Evolutionary conservation across 192 early-diverging fungal species (phyloP).

Genomic region (Ambispora gerdemannii): DNA sequence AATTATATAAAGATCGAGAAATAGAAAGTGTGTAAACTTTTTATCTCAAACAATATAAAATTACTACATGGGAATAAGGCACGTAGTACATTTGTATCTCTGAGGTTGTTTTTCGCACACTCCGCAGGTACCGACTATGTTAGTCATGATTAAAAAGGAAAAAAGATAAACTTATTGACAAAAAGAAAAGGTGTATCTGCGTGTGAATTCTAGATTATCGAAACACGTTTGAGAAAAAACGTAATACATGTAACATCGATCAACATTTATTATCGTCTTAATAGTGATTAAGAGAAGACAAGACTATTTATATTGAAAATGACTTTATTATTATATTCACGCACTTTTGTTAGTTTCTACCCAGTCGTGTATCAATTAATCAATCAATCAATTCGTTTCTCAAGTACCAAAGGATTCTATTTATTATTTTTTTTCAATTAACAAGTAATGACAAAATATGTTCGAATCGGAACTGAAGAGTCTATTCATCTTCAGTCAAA

Average conservation of each 20-base stretch:
- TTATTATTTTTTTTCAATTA: too few species aligned
- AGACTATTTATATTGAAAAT: too few species aligned
- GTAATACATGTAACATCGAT: too few species aligned
- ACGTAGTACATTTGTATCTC: conserved; percentile 1
- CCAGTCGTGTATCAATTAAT: too few species aligned
- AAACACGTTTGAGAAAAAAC: too few species aligned
- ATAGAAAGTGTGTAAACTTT: background rate
- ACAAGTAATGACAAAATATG: background rate
- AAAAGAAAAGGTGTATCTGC: background rate
- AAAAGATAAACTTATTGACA: background rate
- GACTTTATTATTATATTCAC: too few species aligned
- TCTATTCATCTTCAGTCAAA: background rate
- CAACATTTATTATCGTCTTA: too few species aligned
- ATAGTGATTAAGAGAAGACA: too few species aligned
- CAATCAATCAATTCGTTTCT: too few species aligned
- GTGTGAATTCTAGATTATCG: too few species aligned
- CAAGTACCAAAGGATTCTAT: too few species aligned
- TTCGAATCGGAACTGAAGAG: background rate
- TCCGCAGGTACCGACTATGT: background rate
- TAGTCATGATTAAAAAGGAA: background rate
- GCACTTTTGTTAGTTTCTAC: too few species aligned
- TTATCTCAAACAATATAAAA: background rate
- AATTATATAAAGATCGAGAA: background rate
- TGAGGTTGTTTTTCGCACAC: background rate
- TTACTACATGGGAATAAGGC: background rate